Evolutionary conservation across 2,329 filamentous ascomycete species (phyloP).

Genomic region (Hypoxylon sp.): DNA sequence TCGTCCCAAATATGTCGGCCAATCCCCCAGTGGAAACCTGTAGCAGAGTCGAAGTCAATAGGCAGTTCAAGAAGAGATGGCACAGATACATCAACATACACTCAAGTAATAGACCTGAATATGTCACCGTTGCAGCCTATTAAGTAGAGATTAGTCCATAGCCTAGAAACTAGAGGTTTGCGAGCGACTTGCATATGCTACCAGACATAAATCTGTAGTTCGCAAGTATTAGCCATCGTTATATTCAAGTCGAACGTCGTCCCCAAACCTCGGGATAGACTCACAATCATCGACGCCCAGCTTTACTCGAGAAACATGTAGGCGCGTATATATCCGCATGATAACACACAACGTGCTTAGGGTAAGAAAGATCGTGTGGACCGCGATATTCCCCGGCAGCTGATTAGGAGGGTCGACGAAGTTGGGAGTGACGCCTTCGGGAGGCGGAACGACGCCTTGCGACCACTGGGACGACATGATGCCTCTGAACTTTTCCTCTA

Average conservation of each 20-base stretch:
- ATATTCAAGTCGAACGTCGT: not conserved
- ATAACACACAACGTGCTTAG: conserved; percentile 20
- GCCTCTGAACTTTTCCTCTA: not conserved
- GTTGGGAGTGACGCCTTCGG: conserved; percentile 14
- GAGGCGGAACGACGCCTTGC: conserved; percentile 23
- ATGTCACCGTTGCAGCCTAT: conserved; percentile 9
- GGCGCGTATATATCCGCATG: conserved; percentile 25
- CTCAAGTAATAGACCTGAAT: conserved; percentile 12
- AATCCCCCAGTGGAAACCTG: conserved; percentile 27
- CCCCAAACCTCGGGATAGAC: not conserved
- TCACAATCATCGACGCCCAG: conserved; percentile 24
- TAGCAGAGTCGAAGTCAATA: conserved; percentile 7
- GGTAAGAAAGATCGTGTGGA: conserved; percentile 23
- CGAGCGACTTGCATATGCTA: conserved; percentile 15
- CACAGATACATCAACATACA: conserved; percentile 3
- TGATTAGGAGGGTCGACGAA: conserved; percentile 22
- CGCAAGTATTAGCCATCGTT: not conserved
- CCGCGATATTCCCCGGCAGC: conserved; percentile 17
- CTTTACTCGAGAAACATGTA: conserved; percentile 18
- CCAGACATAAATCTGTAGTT: conserved; percentile 6
- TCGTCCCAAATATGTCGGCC: conserved; percentile 28
- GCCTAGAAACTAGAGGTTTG: not conserved
- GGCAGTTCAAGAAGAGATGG: not conserved
- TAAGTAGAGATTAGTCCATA: not conserved
- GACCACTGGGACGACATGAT: conserved; percentile 27